A percentile compares a stretch with the other conserved stretches of the same genome.
Conservation (phyloP, 2,329 filamentous ascomycete species). For the Phaeosphaeria sp. region DNA sequence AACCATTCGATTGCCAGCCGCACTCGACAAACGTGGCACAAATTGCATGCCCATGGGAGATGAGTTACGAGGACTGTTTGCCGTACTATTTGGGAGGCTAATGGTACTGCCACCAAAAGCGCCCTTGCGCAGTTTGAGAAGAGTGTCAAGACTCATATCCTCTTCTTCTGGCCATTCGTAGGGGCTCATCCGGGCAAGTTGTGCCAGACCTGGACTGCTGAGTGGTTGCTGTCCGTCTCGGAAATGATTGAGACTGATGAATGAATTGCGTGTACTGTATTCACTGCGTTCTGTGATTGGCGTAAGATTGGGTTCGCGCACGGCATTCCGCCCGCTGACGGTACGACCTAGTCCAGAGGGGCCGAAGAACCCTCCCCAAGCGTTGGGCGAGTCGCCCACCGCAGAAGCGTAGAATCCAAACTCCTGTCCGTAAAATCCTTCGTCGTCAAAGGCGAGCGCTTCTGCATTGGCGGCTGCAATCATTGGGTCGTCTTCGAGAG, state of each 20-base stretch:
- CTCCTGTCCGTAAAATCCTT: constrained; percentile 94
- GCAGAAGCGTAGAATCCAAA: constrained; percentile 88
- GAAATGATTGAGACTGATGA: constrained; percentile 72
- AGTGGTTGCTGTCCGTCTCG: constrained; percentile 59
- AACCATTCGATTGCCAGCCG: constrained; percentile 37
- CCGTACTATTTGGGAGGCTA: constrained; percentile 64
- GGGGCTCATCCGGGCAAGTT: constrained; percentile 67
- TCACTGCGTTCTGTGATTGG: constrained; percentile 96
- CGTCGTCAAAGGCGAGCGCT: constrained; percentile 87
- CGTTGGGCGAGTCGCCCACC: constrained; percentile 63
- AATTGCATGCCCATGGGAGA: constrained; percentile 48
- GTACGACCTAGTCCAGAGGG: constrained; percentile 71
- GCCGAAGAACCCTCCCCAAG: constrained; percentile 89
- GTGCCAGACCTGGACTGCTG: constrained; percentile 75
- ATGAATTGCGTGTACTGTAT: constrained; percentile 92
- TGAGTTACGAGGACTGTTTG: constrained; percentile 45
- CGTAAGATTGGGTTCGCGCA: constrained; percentile 88
- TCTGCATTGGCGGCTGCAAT: constrained; percentile 96
- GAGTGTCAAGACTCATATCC: constrained; percentile 74
- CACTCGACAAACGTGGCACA: constrained; percentile 33
- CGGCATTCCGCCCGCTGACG: constrained; percentile 67
- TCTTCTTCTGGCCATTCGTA: constrained; percentile 64
- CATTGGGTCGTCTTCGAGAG: constrained; percentile 75
- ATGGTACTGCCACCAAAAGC: constrained; percentile 84
- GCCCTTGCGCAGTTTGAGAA: constrained; percentile 74